These are phyloP conservation scores for Saccharata proteae DNA, from an alignment of 2,329 filamentous ascomycete species.

Conservation along the genomic window DNA sequence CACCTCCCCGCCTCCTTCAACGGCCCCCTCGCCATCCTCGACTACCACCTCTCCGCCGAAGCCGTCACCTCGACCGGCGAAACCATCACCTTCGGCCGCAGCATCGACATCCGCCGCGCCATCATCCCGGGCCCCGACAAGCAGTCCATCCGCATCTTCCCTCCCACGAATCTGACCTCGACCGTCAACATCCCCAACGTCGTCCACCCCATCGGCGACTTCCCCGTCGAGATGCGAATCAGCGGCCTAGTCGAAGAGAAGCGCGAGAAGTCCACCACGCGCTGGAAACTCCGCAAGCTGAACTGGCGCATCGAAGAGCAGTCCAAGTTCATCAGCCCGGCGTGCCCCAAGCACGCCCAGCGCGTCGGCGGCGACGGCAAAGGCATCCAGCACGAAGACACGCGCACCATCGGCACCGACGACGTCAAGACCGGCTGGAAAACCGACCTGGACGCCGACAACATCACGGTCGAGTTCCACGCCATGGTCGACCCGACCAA, in stretches of 20 bases:
- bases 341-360: slow-evolving; percentile 63
- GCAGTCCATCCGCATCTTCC: slow-evolving; percentile 87
- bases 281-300: slow-evolving; percentile 85
- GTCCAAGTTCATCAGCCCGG: slow-evolving; percentile 63
- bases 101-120: slow-evolving; percentile 65
- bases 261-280: slow-evolving; percentile 53
- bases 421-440: slow-evolving; percentile 88
- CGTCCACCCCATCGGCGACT: slow-evolving; percentile 74
- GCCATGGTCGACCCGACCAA: slow-evolving; percentile 48
- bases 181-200: slow-evolving; percentile 71
- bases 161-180: slow-evolving; percentile 85
- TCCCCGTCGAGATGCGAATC: slow-evolving; percentile 67
- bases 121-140: slow-evolving; percentile 70
- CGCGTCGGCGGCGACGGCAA: slow-evolving; percentile 55
- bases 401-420: slow-evolving; percentile 64
- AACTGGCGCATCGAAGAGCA: slow-evolving; percentile 90
- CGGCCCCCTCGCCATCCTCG: slow-evolving; percentile 57
- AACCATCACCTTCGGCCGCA: slow-evolving; percentile 52
- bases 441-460: slow-evolving; percentile 52
- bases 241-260: slow-evolving; percentile 72
- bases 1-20: slow-evolving; percentile 76
- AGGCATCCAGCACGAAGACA: slow-evolving; percentile 61
- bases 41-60: slow-evolving; percentile 54
- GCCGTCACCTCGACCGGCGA: slow-evolving; percentile 47
- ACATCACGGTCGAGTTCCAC: slow-evolving; percentile 70